Evolutionary conservation across 1,284 basidiomycete species (phyloP).

Genomic region (Pholiota adiposa): DNA sequence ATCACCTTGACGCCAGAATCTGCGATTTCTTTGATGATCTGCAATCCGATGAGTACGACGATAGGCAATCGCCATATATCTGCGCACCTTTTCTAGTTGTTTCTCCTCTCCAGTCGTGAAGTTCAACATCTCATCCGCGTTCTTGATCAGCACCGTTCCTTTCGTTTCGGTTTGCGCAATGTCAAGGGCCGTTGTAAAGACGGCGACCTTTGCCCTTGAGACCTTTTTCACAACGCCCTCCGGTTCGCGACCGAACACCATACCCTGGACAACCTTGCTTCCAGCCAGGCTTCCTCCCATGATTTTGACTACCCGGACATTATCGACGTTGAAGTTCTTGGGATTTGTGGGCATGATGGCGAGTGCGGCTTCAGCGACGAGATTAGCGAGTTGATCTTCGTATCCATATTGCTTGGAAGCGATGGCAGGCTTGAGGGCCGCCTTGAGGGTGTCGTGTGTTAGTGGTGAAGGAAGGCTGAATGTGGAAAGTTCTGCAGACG

Average conservation of each 20-base stretch:
- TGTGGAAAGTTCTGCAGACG: conserved; percentile 59
- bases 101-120: conserved; percentile 97
- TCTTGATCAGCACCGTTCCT: conserved; percentile 96
- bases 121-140: conserved; percentile 95
- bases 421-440: conserved; percentile 89
- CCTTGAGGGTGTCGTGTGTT: conserved; percentile 75
- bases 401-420: conserved; percentile 98
- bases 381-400: conserved; percentile 81
- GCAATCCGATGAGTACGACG: not conserved
- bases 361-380: conserved; percentile 93
- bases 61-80: conserved; percentile 16
- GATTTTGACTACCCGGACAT: conserved; percentile 98
- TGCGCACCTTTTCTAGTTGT: conserved; percentile 85
- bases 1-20: conserved; percentile 95
- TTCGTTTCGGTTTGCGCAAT: conserved; percentile 98
- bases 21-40: conserved; percentile 98
- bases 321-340: conserved; percentile 96
- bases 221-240: conserved; percentile 89
- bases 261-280: conserved; percentile 93
- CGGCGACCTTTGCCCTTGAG: conserved; percentile 79
- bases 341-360: conserved; percentile 90
- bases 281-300: conserved; percentile 88
- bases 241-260: conserved; percentile 97
- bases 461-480: conserved; percentile 79
- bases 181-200: conserved; percentile 93